These are phyloP conservation scores for Dictyostelium intermedium DNA, from an alignment of 78 protist genomes.

Conservation along the genomic window DNA sequence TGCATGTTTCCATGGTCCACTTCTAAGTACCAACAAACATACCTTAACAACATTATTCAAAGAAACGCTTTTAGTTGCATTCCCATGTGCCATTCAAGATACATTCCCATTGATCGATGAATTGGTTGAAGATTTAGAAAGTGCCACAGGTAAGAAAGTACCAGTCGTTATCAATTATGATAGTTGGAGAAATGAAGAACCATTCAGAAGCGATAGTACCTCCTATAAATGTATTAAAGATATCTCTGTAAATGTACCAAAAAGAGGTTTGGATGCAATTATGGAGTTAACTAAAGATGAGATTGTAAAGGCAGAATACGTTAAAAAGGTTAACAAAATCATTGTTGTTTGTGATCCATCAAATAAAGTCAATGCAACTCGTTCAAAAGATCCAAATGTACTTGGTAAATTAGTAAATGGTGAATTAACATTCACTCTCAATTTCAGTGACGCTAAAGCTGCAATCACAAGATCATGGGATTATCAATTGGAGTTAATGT, in stretches of 20 bases:
- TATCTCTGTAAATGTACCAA: slow-evolving; percentile 12
- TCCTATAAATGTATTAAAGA: slow-evolving; percentile 28
- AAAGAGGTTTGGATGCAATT: slow-evolving; percentile 4
- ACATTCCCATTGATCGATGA: slow-evolving; percentile 52
- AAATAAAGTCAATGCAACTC: background rate
- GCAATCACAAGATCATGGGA: slow-evolving; percentile 19
- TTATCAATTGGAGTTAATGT: slow-evolving; percentile 58
- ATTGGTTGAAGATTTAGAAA: background rate
- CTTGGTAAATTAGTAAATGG: slow-evolving; percentile 16
- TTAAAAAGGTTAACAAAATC: slow-evolving; percentile 13
- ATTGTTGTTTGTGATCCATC: slow-evolving; percentile 18
- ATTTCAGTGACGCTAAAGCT: slow-evolving; percentile 8
- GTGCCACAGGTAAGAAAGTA: slow-evolving; percentile 26
- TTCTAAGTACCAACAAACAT: background rate
- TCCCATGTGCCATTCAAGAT: slow-evolving; percentile 77
- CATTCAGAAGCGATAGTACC: background rate
- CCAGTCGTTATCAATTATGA: slow-evolving; percentile 46
- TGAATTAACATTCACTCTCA: slow-evolving; percentile 18
- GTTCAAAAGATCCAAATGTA: slow-evolving; percentile 43
- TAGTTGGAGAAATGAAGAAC: background rate
- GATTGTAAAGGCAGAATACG: slow-evolving; percentile 21
- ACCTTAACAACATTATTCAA: slow-evolving; percentile 10
- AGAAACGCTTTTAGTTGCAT: slow-evolving; percentile 42
- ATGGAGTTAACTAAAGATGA: background rate
- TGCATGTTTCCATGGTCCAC: slow-evolving; percentile 24